phyloP scores from a whole-genome alignment of 331 rosid genomes.

The Rhamnella rubrinervis region DNA sequence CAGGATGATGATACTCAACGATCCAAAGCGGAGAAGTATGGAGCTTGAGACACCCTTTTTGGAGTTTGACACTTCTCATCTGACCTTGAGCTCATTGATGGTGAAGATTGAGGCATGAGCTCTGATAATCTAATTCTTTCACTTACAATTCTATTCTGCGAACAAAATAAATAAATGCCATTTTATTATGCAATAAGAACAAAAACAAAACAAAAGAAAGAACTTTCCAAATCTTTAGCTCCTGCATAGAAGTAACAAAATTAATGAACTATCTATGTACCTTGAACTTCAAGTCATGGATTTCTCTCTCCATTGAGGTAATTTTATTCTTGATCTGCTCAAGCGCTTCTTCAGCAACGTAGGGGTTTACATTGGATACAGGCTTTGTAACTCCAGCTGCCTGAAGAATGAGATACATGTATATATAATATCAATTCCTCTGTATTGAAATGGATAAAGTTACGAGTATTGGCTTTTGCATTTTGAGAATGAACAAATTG shows the following conservation, averaged over 20 bases:
- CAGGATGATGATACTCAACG: conserved; percentile 39
- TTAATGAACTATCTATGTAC: conserved; percentile 27
- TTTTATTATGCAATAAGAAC: neutral
- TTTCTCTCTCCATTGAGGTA: conserved; percentile 65
- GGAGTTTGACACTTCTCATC: conserved; percentile 58
- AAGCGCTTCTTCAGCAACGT: conserved; percentile 74
- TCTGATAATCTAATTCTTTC: conserved; percentile 67
- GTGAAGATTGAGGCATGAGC: conserved; percentile 65
- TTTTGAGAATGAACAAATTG: neutral
- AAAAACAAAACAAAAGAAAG: neutral
- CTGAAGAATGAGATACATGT: conserved; percentile 36
- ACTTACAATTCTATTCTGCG: conserved; percentile 59
- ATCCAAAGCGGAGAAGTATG: conserved; percentile 75
- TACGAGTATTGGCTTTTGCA: neutral
- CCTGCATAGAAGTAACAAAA: too few relatives aligned
- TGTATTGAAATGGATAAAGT: neutral
- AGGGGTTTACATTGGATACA: conserved; percentile 45
- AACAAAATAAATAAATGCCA: neutral
- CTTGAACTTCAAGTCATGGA: conserved; percentile 68
- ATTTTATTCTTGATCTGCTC: conserved; percentile 53
- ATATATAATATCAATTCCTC: neutral
- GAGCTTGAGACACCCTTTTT: conserved; percentile 50
- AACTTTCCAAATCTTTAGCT: too few relatives aligned
- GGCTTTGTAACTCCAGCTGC: conserved; percentile 79
- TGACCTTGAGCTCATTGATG: conserved; percentile 51